phyloP scores from a whole-genome alignment of 169 alveolate species.

The Toxoplasma gondii region DNA sequence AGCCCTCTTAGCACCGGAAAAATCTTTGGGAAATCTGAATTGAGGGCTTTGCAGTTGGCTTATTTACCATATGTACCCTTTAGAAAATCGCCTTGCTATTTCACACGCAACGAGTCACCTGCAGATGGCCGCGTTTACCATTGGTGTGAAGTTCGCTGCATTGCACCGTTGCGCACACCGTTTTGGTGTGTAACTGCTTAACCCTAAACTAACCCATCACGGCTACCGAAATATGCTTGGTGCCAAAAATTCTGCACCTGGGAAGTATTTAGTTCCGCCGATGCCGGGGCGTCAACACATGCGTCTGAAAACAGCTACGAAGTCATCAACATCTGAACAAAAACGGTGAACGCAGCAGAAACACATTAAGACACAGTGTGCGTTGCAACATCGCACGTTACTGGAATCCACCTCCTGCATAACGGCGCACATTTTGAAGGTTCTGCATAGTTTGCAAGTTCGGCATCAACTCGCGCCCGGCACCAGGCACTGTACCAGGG shows the following conservation, averaged over 20 bases:
- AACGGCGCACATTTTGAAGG: slow-evolving; percentile 37
- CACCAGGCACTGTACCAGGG: neutral
- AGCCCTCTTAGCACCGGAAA: slow-evolving; percentile 1
- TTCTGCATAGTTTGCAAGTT: neutral
- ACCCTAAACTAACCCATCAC: neutral
- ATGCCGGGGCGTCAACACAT: neutral
- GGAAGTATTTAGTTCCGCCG: neutral
- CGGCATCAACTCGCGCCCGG: neutral
- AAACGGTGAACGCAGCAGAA: neutral
- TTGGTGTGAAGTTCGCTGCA: neutral
- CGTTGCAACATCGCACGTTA: neutral
- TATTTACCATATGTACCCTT: neutral
- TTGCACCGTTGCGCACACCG: neutral
- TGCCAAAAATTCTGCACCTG: neutral
- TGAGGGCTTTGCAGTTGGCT: neutral
- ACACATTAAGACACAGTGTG: neutral
- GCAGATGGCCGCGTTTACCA: neutral
- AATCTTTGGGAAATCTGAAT: neutral
- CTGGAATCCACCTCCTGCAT: neutral
- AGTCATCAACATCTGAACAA: neutral
- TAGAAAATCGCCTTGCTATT: no score
- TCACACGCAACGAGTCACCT: neutral
- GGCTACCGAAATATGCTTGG: neutral
- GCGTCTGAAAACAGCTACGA: neutral
- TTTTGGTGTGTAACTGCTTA: neutral